Percentiles rank a stretch among this genome's conserved stretches.
phyloP scores from a whole-genome alignment of 306 rosid species.

The Cucumis hystrix region DNA sequence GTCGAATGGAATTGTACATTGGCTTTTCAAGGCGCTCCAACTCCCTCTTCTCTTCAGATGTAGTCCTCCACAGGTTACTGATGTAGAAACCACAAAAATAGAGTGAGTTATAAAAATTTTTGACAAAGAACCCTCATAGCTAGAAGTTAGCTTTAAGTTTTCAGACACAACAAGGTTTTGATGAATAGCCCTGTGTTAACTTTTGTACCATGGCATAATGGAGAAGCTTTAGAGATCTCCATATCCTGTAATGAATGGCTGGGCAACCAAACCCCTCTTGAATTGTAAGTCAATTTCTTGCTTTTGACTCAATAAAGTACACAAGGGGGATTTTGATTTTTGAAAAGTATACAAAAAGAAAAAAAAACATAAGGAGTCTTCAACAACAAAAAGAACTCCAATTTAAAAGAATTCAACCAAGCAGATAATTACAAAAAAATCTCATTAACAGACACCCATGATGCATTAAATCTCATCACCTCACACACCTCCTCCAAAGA shows the following conservation, averaged over 20 bases:
- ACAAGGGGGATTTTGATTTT: neutral
- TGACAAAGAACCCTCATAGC: neutral
- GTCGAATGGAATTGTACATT: conserved; percentile 79
- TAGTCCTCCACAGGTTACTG: conserved; percentile 90
- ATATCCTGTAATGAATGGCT: neutral
- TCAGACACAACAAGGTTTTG: neutral
- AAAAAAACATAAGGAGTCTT: neutral
- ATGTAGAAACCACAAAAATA: conserved; percentile 10
- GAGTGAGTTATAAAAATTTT: neutral
- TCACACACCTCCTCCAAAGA: neutral
- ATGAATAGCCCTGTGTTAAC: neutral
- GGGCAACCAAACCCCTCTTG: neutral
- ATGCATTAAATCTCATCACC: neutral
- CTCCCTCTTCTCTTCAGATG: conserved; percentile 96
- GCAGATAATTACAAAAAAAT: neutral
- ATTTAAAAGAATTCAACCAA: neutral
- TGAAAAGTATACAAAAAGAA: no score
- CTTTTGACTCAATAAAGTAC: neutral
- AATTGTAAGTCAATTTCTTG: neutral
- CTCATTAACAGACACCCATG: neutral
- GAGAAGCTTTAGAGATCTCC: neutral
- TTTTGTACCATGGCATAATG: neutral
- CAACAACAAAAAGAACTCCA: neutral
- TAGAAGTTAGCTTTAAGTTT: neutral
- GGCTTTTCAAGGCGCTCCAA: conserved; percentile 94